Evolutionary conservation across 2,329 filamentous ascomycete genomes (phyloP), one percentile per base, ranked within the genome.

Genomic region (Acrodontium crateriforme): DNA sequence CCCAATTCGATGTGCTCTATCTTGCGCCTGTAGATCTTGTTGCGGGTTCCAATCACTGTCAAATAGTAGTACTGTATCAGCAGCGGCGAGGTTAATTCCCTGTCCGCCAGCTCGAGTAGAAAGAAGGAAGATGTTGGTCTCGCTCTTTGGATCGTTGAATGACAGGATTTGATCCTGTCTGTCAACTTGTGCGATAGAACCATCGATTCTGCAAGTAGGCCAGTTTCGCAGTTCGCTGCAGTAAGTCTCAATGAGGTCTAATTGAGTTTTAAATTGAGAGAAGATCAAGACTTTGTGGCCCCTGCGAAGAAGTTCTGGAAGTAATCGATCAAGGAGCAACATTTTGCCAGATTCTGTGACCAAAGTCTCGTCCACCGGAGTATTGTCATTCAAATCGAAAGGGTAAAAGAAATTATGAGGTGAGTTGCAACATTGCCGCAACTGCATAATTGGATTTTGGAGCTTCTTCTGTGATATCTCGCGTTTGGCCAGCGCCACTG

Each of bases 351-450:
- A 93, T 0, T 81, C 73, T 0, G 78, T 87, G 18, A 98, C 71
- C 5, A 98, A 69, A 1, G 69, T 77, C 47, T 91, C 79, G 44
- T 95, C 84, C 5, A 57, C 58, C n/a, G 62, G 59, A 2, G 68
- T 66, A 2, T 67, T 63, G 10, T 70, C 65, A 5, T 63, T 62
- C 0, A 69, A 64, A 70, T 59, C 56, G 39, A 87, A 95, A 0
- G 89, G 87, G 49, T 84, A 91, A 56, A 92, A 95, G 52, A 98
- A 95, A 49, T 94, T 92, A 55, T 94, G 85, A 0, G 89, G 89
- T 1, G 75, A 82, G 53, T 98, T 93, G 55, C 89, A 95, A 8
- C 82, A 83, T 0, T 94, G 68, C 0, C 89, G 78, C 3, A 93
- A 71, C 50, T 98, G 89, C 65, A 93, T 83, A 12, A 95, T 59